Conservation (phyloP, 108 stramenopile genomes). For the Pseudonitzschia pungens region DNA sequence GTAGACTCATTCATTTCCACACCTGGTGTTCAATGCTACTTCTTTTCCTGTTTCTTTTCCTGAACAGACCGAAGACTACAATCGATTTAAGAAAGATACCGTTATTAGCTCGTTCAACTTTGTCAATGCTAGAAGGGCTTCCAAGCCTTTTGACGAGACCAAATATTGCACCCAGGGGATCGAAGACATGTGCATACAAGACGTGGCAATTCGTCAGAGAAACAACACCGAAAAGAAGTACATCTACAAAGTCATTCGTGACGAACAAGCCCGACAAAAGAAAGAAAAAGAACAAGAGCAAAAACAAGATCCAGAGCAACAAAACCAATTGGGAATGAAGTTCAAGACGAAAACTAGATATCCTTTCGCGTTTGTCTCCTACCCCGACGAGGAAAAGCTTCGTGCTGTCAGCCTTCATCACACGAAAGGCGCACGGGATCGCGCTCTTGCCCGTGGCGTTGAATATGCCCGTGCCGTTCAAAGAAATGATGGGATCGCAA, state of each 20-base stretch:
- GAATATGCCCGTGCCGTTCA: slow-evolving; percentile 19
- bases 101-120: slow-evolving; percentile 25
- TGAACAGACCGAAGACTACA: slow-evolving; percentile 25
- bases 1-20: too few relatives aligned
- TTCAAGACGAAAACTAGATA: background rate
- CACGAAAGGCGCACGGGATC: slow-evolving; percentile 19
- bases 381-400: slow-evolving; percentile 20
- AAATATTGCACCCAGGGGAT: slow-evolving; percentile 24
- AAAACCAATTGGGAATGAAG: background rate
- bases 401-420: slow-evolving; percentile 8
- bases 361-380: background rate
- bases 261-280: slow-evolving; percentile 31
- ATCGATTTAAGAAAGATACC: slow-evolving; percentile 31
- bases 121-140: slow-evolving; percentile 14
- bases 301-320: background rate
- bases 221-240: slow-evolving; percentile 19
- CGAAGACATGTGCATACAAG: slow-evolving; percentile 13
- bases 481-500: background rate
- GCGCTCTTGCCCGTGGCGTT: slow-evolving; percentile 13
- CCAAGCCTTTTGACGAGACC: slow-evolving; percentile 16
- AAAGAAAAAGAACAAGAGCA: background rate
- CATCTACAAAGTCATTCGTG: slow-evolving; percentile 18
- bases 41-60: background rate
- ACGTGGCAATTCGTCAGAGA: slow-evolving; percentile 4
- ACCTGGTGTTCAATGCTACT: background rate